Percentiles rank a stretch among this genome's conserved stretches.
Evolutionary conservation across 495 filamentous ascomycete species (phyloP).

Genomic region (Pseudoneurospora amorphoporcata): DNA sequence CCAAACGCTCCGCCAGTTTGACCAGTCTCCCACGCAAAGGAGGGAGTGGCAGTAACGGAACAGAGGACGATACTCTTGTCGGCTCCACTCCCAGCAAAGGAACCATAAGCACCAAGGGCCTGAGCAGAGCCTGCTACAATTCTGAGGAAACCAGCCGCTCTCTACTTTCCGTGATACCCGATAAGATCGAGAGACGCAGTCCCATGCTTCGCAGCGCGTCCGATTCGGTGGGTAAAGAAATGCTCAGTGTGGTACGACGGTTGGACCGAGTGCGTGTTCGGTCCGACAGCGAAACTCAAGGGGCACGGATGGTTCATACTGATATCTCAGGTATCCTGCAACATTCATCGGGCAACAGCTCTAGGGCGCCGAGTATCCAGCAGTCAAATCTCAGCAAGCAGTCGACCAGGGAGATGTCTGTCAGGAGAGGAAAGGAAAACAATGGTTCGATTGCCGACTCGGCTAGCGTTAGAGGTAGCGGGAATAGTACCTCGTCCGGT

Average conservation of each 20-base stretch:
- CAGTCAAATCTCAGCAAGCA: slow-evolving; percentile 7
- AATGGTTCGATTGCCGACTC: not conserved
- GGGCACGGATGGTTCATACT: not conserved
- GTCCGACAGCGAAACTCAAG: not conserved
- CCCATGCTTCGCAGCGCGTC: not conserved
- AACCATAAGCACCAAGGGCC: not conserved
- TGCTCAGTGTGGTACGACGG: slow-evolving; percentile 2
- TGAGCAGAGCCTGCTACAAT: not conserved
- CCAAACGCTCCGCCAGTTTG: slow-evolving; percentile 42
- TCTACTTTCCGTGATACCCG: slow-evolving; percentile 27
- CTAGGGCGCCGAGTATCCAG: slow-evolving; percentile 8
- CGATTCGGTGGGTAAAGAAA: not conserved
- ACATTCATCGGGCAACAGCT: slow-evolving; percentile 8
- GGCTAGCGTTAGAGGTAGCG: not conserved
- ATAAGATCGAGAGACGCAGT: slow-evolving; percentile 23
- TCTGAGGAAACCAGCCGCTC: slow-evolving; percentile 6
- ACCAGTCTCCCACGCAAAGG: slow-evolving; percentile 16
- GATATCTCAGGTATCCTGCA: not conserved
- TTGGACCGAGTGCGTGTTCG: not conserved
- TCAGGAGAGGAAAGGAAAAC: slow-evolving; percentile 18
- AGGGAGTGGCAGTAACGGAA: not conserved
- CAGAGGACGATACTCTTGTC: slow-evolving; percentile 3
- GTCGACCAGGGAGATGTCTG: slow-evolving; percentile 11
- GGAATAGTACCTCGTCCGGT: not conserved
- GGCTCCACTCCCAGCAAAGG: not conserved